Evolutionary conservation across 78 protist species (phyloP), one percentile per base, ranked within the genome.

Genomic region (Bodo saltans): DNA sequence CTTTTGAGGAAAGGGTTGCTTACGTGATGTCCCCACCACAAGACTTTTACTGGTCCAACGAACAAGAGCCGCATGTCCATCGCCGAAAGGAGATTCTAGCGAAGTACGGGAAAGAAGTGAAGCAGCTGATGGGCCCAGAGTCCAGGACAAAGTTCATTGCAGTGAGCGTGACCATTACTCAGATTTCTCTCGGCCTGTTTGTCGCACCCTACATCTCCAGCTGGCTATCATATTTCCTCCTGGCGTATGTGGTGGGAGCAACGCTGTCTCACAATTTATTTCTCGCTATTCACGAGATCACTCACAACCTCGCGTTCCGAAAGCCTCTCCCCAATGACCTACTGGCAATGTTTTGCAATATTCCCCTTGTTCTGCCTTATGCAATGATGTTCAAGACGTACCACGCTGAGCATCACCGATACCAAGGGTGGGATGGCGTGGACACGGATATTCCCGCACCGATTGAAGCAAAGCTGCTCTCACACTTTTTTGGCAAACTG

Each of bases 371-470:
- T 30, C 4, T 94, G 32, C 97, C 95, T 37, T 79, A 85, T 30
- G 68, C 92, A 41, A 47, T 82, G 67, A 42, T 89, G 60, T 94
- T 94, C 90, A 83, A 88, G 40, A 69, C 68, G 68, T 94, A 92
- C 80, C 97, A 94, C 82, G 42, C 67, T 32, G 80, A 70, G 28
- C 94, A 94, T 91, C 93, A 90, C 89, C 74, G 39, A 75, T 74
- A 34, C 28, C 83, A 85, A 34, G 90, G 91, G 39, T 78, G 78
- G 28, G 88, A 88, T 52, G 82, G 70, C 30, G 17, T 83, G 26
- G 97, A 94, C 79, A 89, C 89, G 52, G 97, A 94, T 81, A 79
- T 94, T 33, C 96, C 97, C 30, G 32, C 88, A 2, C 69, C 30
- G 39, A 37, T 83, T 41, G 96, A 93, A 70, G 87, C 68, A 37